Percentiles rank a stretch among this genome's conserved stretches.
phyloP scores from a whole-genome alignment of 75 land plant species.

The Picea glauca region DNA sequence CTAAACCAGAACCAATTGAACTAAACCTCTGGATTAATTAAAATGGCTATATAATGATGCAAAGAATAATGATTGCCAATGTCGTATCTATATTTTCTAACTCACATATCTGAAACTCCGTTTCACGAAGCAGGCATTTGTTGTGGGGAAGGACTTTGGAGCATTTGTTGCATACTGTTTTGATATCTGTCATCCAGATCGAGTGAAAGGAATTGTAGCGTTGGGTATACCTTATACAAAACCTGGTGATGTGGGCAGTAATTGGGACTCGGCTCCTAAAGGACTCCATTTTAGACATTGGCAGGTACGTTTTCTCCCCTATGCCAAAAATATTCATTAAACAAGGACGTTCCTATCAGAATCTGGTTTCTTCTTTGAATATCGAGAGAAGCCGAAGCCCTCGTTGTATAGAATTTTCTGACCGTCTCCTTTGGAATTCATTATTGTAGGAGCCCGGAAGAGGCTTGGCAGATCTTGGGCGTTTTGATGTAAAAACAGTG shows the following conservation, averaged over 20 bases:
- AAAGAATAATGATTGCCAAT: too few species aligned
- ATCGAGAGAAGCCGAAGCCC: too few species aligned
- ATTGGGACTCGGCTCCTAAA: constrained; percentile 22
- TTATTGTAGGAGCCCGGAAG: constrained; percentile 63
- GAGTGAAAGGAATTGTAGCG: constrained; percentile 42
- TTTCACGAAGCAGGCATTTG: constrained; percentile 34
- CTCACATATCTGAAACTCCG: neutral
- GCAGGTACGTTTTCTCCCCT: constrained; percentile 14
- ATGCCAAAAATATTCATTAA: too few species aligned
- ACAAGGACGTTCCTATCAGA: too few species aligned
- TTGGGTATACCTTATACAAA: constrained; percentile 45
- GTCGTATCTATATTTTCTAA: too few species aligned
- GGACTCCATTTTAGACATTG: constrained; percentile 51
- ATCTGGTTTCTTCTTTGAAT: too few species aligned
- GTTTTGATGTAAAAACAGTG: constrained; percentile 58
- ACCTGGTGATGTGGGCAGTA: neutral
- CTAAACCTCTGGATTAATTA: too few species aligned
- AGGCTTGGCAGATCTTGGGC: constrained; percentile 74
- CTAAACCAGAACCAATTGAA: too few species aligned
- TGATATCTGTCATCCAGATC: constrained; percentile 33
- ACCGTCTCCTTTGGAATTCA: neutral
- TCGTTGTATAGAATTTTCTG: too few species aligned
- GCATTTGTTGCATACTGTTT: constrained; percentile 24
- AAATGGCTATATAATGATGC: too few species aligned
- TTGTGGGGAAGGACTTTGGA: constrained; percentile 60